A percentile compares a stretch with the other conserved stretches of the same genome.
These are phyloP conservation scores for Boletus bicolor DNA, from an alignment of 768 basidiomycete genomes.

Conservation along the genomic window DNA sequence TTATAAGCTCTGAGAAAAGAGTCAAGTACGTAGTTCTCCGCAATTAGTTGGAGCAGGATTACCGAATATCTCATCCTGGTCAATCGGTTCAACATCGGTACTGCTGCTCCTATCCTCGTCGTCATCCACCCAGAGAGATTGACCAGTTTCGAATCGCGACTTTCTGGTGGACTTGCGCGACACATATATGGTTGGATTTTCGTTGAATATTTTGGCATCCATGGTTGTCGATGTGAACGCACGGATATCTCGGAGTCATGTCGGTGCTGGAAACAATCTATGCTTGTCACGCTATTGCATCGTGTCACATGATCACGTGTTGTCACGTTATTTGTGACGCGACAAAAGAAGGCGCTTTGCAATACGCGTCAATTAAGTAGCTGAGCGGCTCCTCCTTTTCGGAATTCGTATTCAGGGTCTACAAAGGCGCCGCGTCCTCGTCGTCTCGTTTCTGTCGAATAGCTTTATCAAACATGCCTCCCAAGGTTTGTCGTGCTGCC, in stretches of 20 bases:
- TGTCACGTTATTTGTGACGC: slow-evolving; percentile 5
- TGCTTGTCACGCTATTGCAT: slow-evolving; percentile 13
- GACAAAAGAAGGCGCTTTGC: not conserved
- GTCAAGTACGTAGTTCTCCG: not conserved
- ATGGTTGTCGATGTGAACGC: slow-evolving; percentile 30
- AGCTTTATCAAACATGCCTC: slow-evolving; percentile 31
- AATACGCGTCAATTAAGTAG: slow-evolving; percentile 19
- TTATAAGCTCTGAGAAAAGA: slow-evolving; percentile 67
- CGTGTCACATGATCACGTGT: slow-evolving; percentile 25
- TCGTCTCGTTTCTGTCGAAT: not conserved
- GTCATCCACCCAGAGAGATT: slow-evolving; percentile 60
- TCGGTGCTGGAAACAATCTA: not conserved
- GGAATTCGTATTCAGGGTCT: slow-evolving; percentile 3
- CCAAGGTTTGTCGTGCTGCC: slow-evolving; percentile 30
- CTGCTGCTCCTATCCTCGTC: slow-evolving; percentile 36
- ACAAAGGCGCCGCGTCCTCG: not conserved
- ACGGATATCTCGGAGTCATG: not conserved
- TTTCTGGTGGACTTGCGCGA: slow-evolving; percentile 45
- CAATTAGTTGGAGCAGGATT: slow-evolving; percentile 6
- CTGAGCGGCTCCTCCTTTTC: slow-evolving; percentile 6
- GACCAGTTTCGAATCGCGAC: slow-evolving; percentile 36
- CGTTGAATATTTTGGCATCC: slow-evolving; percentile 72
- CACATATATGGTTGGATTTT: slow-evolving; percentile 81
- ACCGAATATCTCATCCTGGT: slow-evolving; percentile 94
- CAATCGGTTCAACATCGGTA: slow-evolving; percentile 63